Evolutionary conservation across 768 basidiomycete genomes (phyloP).

Genomic region (Kondoa malvinella): DNA sequence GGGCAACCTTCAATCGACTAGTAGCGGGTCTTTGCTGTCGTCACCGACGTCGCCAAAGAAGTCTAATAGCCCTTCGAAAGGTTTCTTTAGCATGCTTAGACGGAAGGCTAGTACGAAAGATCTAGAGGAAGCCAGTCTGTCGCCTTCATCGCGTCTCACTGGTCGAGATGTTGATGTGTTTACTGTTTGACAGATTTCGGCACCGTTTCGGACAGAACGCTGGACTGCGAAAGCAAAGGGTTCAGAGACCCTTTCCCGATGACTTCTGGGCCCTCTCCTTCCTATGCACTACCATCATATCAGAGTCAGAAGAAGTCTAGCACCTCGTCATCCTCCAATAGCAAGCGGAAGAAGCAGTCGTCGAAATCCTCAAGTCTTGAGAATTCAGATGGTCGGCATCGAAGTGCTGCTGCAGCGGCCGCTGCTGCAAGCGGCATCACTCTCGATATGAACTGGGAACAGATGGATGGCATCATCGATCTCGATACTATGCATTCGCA

Average conservation of each 20-base stretch:
- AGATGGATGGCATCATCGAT: constrained; percentile 72
- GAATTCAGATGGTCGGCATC: not conserved
- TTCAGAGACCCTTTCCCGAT: not conserved
- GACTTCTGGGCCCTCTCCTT: not conserved
- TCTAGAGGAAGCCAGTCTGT: not conserved
- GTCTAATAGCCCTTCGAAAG: not conserved
- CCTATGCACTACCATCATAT: not conserved
- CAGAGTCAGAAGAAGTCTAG: not conserved
- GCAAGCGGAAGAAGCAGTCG: not conserved
- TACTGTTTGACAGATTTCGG: not conserved
- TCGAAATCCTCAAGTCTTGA: constrained; percentile 11
- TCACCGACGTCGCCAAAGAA: not conserved
- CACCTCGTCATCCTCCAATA: not conserved
- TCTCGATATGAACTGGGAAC: constrained; percentile 52
- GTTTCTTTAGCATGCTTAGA: constrained; percentile 3
- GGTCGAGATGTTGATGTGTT: no score
- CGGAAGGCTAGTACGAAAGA: not conserved
- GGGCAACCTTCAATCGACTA: not conserved
- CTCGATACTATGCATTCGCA: constrained; percentile 17
- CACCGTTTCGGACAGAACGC: not conserved
- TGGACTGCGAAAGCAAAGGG: not conserved
- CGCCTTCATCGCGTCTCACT: no score
- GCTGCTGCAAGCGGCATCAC: constrained; percentile 29
- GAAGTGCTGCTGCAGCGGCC: not conserved
- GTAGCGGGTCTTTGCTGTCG: not conserved